Evolutionary conservation across 495 filamentous ascomycete species (phyloP).

Genomic region (Penicillium salamii): DNA sequence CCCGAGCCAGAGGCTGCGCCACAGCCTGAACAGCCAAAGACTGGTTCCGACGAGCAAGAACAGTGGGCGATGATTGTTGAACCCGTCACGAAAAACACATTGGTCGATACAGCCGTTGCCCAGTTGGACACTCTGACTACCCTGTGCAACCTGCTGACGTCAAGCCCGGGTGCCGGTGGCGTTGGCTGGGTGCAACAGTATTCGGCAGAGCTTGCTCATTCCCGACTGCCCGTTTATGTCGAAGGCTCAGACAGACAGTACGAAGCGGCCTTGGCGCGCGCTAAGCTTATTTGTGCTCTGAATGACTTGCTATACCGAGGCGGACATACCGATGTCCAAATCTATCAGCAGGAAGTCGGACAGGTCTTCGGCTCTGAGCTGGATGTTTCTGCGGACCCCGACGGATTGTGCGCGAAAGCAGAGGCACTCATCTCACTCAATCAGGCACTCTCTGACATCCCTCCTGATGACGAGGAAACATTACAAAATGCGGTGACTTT

Average conservation of each 20-base stretch:
- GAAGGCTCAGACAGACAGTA: slow-evolving; percentile 41
- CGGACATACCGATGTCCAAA: slow-evolving; percentile 41
- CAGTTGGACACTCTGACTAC: slow-evolving; percentile 57
- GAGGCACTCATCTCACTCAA: slow-evolving; percentile 58
- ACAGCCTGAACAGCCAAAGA: slow-evolving; percentile 8
- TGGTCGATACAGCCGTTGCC: slow-evolving; percentile 63
- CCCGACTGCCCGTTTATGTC: slow-evolving; percentile 48
- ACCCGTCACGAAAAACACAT: slow-evolving; percentile 57
- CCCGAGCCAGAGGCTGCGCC: slow-evolving; percentile 12
- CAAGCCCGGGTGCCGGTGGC: slow-evolving; percentile 31
- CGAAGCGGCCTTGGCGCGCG: slow-evolving; percentile 52
- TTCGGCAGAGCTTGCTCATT: slow-evolving; percentile 43
- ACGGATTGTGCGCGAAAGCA: slow-evolving; percentile 54
- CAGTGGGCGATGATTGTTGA: slow-evolving; percentile 62
- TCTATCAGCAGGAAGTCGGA: slow-evolving; percentile 49
- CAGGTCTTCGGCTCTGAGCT: slow-evolving; percentile 40
- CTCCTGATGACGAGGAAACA: slow-evolving; percentile 26
- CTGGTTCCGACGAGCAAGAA: slow-evolving; percentile 40
- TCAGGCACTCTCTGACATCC: slow-evolving; percentile 35
- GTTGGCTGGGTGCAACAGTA: slow-evolving; percentile 57
- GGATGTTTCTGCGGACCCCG: slow-evolving; percentile 42
- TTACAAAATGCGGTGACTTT: slow-evolving; percentile 27
- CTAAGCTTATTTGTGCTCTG: slow-evolving; percentile 51
- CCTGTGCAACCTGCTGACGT: slow-evolving; percentile 52
- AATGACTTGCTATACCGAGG: slow-evolving; percentile 55